Conservation (phyloP, 306 rosid genomes). For the Citrullus amarus region DNA sequence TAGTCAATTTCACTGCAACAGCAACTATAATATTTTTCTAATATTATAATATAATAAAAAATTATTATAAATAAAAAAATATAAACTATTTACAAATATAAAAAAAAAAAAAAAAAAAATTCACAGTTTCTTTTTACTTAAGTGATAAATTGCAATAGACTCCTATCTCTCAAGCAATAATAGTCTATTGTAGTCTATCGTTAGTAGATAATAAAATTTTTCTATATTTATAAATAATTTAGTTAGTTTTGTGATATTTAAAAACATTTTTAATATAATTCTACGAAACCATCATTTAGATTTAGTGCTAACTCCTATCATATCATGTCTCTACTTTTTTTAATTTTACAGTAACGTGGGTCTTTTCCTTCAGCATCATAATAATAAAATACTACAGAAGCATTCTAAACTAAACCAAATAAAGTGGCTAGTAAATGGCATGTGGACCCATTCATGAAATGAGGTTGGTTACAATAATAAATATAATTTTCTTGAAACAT, state of each 20-base stretch:
- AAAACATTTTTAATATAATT: too few relatives aligned
- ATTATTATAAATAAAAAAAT: too few relatives aligned
- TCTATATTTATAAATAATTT: too few relatives aligned
- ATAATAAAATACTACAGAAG: neutral
- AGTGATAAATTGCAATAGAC: too few relatives aligned
- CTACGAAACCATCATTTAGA: neutral
- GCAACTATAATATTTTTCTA: neutral
- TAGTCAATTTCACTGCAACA: neutral
- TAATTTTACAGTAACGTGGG: neutral
- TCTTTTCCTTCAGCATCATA: neutral
- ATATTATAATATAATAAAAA: neutral
- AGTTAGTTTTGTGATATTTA: too few relatives aligned
- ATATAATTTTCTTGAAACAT: neutral
- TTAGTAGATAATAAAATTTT: too few relatives aligned
- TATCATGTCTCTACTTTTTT: neutral
- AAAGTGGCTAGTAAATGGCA: neutral
- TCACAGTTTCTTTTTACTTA: too few relatives aligned
- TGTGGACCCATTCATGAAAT: neutral
- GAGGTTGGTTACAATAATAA: neutral
- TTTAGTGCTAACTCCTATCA: neutral
- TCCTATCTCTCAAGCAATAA: too few relatives aligned
- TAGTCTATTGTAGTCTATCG: too few relatives aligned
- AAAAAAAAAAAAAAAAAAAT: too few relatives aligned
- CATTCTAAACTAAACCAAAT: neutral
- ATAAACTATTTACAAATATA: too few relatives aligned